Evolutionary conservation across 306 rosid species (phyloP), one percentile per base, ranked within the genome.

Genomic region (Glycine tomentella): DNA sequence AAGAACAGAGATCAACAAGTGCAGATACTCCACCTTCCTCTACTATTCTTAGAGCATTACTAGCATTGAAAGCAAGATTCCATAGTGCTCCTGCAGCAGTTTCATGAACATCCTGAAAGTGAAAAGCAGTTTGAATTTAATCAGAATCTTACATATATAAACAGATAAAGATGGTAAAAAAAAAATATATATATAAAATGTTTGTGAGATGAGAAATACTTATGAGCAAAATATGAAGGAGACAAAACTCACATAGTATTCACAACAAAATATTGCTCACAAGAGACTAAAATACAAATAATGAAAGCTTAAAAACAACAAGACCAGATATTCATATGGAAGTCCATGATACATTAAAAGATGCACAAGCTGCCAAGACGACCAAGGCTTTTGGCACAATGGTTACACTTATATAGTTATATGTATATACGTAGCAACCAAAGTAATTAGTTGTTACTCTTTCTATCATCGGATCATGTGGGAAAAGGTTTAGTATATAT

Each of bases 31-130:
- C 99, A 49, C 99, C 99, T 88, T 93, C 98, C 89, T 96, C 97
- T 50, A 96, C 99, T 81, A 96, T 96, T 2, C 94, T 96, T 40
- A 96, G 86, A 85, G 99, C 99, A 83, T 96, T 96, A 14, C 98
- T 94, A 25, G 98, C 94, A 87, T 96, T 96, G 85, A 93, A 96
- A 81, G 99, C 99, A 85, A 96, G 97, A 87, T 96, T 96, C 99
- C 99, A 96, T 50, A 96, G 97, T 64, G 99, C 99, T 84, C 99
- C 99, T n/a, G 99, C 99, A 67, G 99, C 99, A 56, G 99, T 96
- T 90, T 96, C 99, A 70, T 93, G 99, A 86, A 96, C 99, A 87
- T 96, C 99, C 99, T 96, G 97, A 69, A 80, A 85, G 74, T n/a
- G 77, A 79, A n/a, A n/a, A 74, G 50, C 48, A 45, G 73, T 51